Base-by-base conservation (phyloP, 305 asterid genomes). In the Ruellia speciosa region DNA sequence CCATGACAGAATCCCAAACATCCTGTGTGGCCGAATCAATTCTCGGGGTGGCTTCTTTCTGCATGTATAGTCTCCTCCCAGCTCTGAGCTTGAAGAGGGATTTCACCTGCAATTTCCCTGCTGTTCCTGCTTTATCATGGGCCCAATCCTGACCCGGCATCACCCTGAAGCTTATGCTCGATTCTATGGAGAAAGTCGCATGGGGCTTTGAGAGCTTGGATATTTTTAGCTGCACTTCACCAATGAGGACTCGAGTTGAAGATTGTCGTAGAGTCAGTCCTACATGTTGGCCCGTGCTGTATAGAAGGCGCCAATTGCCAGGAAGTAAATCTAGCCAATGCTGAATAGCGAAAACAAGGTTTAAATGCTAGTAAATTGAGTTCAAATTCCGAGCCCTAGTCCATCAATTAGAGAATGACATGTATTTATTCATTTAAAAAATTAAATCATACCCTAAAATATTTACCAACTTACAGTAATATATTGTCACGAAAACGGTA, bases 271-370 rank as follows among this genome's bases (percentile, higher is more conserved):
- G 81, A 69, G 96, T 90, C 50, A 87, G 72, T 20, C 96, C 98
- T 52, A 90, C 68, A 63, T 90, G 98, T 65, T 80, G 77, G 46
- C 98, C 98, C 0, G 98, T 90, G 78, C 83, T 76, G 52, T 85
- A 87, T 58, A 87, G 75, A 62, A 90, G 90, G 28, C 98, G 95
- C 98, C 98, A 90, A 51, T 84, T 87, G 20, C 98, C 98, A 61
- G 94, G 96, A 53, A 87, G 78, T 69, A 76, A 46, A 57, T 79
- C 77, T 67, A 87, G 53, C 98, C 98, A 90, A 63, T 79, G 59
- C 98, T 90, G 92, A 28, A 17, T 7, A 18, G 6, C 15, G 6
- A 13, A 12, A n/a, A 6, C 28, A 57, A 37, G 24, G 47, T 2
- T 4, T 2, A 14, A 57, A 28, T 54, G n/a, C 45, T 7, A 39